A percentile compares a stretch with the other conserved stretches of the same genome.
Evolutionary conservation across 179 eudicot species (phyloP).

Genomic region (Camellia oleifera): DNA sequence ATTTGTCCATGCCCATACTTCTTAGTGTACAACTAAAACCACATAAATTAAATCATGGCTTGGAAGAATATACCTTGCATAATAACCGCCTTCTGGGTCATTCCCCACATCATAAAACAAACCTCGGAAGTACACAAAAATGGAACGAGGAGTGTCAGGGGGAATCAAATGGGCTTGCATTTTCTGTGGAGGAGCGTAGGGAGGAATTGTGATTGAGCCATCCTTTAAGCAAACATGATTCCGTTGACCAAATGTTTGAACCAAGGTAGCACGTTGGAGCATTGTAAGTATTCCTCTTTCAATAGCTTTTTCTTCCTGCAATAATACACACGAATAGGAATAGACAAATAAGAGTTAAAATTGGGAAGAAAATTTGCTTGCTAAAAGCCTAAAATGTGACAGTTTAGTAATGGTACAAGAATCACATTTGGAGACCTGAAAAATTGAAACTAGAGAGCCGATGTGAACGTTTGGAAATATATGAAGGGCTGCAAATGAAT

Average conservation of each 20-base stretch:
- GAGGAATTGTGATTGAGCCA: slow-evolving; percentile 82
- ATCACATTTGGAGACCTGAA: neutral
- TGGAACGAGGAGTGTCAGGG: slow-evolving; percentile 83
- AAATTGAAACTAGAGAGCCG: neutral
- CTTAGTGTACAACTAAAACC: neutral
- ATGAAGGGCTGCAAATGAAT: neutral
- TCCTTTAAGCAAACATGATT: slow-evolving; percentile 96
- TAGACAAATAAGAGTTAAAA: neutral
- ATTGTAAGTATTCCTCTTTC: slow-evolving; percentile 85
- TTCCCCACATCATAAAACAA: slow-evolving; percentile 91
- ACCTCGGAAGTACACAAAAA: slow-evolving; percentile 92
- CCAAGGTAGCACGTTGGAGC: slow-evolving; percentile 84
- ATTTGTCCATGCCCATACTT: too few species aligned
- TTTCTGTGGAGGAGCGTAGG: slow-evolving; percentile 95
- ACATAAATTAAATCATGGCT: neutral
- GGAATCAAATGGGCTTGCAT: slow-evolving; percentile 93
- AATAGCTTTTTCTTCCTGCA: slow-evolving; percentile 95
- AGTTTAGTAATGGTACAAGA: neutral
- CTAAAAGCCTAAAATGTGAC: neutral
- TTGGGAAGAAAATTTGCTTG: neutral
- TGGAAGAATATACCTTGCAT: slow-evolving; percentile 62
- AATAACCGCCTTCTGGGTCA: slow-evolving; percentile 97
- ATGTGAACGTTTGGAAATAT: neutral
- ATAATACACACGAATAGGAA: slow-evolving; percentile 3
- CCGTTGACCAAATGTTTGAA: slow-evolving; percentile 89